These are phyloP conservation scores for Citrus mangshanensis DNA, from an alignment of 345 rosid species.

Conservation along the genomic window DNA sequence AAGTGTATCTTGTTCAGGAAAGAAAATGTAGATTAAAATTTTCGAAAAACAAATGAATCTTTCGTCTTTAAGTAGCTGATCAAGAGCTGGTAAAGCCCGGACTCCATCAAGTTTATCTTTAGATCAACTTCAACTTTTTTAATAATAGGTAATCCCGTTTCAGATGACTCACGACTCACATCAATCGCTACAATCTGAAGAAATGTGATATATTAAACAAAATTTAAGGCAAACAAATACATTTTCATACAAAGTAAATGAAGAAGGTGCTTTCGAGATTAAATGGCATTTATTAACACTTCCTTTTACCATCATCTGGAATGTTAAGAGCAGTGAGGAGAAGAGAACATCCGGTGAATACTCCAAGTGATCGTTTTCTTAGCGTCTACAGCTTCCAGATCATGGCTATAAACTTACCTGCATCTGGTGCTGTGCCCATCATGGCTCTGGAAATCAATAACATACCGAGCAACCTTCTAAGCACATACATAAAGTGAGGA, in stretches of 20 bases:
- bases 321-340: conserved; percentile 43
- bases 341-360: conserved; percentile 53
- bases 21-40: too few species aligned
- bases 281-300: background rate
- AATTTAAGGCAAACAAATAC: too few species aligned
- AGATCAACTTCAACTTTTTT: conserved; percentile 37
- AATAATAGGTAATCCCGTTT: conserved; percentile 39
- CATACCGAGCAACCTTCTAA: background rate
- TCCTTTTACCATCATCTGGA: conserved; percentile 36
- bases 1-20: background rate
- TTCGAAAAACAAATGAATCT: too few species aligned
- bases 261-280: background rate
- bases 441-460: conserved; percentile 20
- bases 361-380: conserved; percentile 47
- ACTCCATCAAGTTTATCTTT: conserved; percentile 38
- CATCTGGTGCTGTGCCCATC: conserved; percentile 37
- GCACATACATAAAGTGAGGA: background rate
- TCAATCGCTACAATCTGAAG: conserved; percentile 37
- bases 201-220: background rate
- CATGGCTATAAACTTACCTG: conserved; percentile 44
- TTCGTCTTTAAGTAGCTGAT: conserved; percentile 31
- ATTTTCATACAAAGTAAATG: background rate
- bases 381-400: conserved; percentile 37
- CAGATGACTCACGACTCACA: conserved; percentile 26
- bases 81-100: conserved; percentile 35